Percentiles rank a stretch among this genome's conserved stretches.
These are phyloP conservation scores for Daldinia bambusicola DNA, from an alignment of 495 filamentous ascomycete species.

Conservation along the genomic window DNA sequence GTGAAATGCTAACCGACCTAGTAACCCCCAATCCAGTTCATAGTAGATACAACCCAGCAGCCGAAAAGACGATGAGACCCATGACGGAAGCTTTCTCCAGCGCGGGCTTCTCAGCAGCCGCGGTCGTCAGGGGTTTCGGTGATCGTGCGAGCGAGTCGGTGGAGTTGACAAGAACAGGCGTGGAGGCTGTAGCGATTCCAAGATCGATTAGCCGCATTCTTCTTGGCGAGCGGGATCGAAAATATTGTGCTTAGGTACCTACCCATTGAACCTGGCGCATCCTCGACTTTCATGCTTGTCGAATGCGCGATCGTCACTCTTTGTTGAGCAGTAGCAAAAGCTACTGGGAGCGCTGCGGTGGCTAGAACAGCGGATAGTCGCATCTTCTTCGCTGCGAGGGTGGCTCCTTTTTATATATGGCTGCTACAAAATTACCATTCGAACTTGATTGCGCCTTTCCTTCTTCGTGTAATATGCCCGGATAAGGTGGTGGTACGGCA, in stretches of 20 bases:
- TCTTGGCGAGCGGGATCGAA: not conserved
- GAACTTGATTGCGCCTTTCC: constrained; percentile 18
- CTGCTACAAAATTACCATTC: constrained; percentile 18
- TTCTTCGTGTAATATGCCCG: not conserved
- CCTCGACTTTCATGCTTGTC: constrained; percentile 36
- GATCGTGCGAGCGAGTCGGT: constrained; percentile 28
- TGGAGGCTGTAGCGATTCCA: constrained; percentile 23
- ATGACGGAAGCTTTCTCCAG: constrained; percentile 47
- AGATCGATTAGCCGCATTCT: constrained; percentile 14
- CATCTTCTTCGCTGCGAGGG: constrained; percentile 27
- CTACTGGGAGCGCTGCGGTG: constrained; percentile 15
- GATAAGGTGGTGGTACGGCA: constrained; percentile 12
- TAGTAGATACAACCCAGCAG: constrained; percentile 44
- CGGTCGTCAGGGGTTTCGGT: constrained; percentile 28
- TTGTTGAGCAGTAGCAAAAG: constrained; percentile 27
- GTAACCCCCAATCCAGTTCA: constrained; percentile 24
- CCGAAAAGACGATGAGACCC: constrained; percentile 48
- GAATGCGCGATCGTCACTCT: constrained; percentile 18
- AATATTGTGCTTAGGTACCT: no score
- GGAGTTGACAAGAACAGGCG: constrained; percentile 35
- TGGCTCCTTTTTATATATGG: not conserved
- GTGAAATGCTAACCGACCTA: constrained; percentile 31
- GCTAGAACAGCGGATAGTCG: constrained; percentile 20
- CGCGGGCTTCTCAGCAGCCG: constrained; percentile 37
- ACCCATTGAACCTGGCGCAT: constrained; percentile 34